Base-by-base conservation (phyloP, 371 early-diverging fungal species). In the Mortierella sp. region DNA sequence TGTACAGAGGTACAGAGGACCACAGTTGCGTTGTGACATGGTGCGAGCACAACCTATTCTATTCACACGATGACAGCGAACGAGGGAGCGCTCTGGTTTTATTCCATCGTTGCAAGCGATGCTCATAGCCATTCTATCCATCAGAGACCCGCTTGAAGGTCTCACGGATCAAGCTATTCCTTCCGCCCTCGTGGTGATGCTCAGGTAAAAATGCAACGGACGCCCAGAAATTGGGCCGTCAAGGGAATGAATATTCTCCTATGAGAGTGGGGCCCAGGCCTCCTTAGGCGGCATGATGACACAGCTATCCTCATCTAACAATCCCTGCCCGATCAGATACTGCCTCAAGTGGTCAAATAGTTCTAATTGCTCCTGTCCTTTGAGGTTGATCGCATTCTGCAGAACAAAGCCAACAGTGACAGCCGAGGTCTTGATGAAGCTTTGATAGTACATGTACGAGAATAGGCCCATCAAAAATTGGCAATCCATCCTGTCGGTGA, bases 381-480 rank as follows among this genome's bases (percentile, higher is more conserved):
- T 80, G 47, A 90, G 61, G 26, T 83, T 84, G 56, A 88, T 83
- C 8, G 82, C 78, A 7, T 78, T 39, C 13, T 86, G 81, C 19
- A 90, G 71, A 18, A 90, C 83, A 23, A 82, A 78, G 0, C 89
- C 89, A 1, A 88, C 86, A n/a, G 86, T 80, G 8, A 89, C 73
- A 57, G 63, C 69, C 14, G 58, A 58, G 61, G 88, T 86, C 86
- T 92, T 90, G 69, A 93, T 91, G 69, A 98, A 98, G 57, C 91
- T 91, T 60, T 89, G 87, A 68, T 91, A 94, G 79, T 99, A 99
- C 80, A 97, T 89, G 79, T 92, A 90, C 27, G 96, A 90, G 83
- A 99, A 98, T 24, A 95, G 79, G 0, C 94, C 97, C 98, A 99
- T 99, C 52, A 99, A 80, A 71, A 99, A 94, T 85, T 99, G 99